A percentile compares a stretch with the other conserved stretches of the same genome.
Evolutionary conservation across 352 stramenopile species (phyloP).

Genomic region (Phytophthora sojae): DNA sequence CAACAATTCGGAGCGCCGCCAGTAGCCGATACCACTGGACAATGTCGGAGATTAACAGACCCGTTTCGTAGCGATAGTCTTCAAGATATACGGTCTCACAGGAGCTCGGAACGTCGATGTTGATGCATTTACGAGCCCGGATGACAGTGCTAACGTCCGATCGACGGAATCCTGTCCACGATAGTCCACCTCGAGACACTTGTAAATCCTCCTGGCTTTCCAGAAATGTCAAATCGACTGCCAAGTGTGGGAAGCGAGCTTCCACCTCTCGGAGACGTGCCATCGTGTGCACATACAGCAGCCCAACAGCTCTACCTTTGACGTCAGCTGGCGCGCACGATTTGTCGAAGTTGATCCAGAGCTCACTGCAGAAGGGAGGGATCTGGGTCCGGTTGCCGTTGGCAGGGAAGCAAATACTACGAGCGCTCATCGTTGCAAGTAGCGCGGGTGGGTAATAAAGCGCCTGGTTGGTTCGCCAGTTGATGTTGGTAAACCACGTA

Average conservation of each 20-base stretch:
- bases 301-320: constrained; percentile 1
- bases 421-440: neutral
- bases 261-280: neutral
- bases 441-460: constrained; percentile 31
- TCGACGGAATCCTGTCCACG: constrained; percentile 7
- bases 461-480: constrained; percentile 36
- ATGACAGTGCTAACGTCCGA: constrained; percentile 28
- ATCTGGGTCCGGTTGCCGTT: neutral
- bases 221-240: constrained; percentile 22
- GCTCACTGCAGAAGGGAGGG: constrained; percentile 21
- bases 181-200: constrained; percentile 9
- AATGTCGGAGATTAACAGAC: constrained; percentile 19
- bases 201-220: constrained; percentile 27
- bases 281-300: constrained; percentile 17
- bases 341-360: constrained; percentile 23
- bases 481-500: constrained; percentile 27
- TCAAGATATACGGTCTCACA: constrained; percentile 45
- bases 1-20: constrained; percentile 26
- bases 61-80: constrained; percentile 48
- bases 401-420: constrained; percentile 23
- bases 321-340: constrained; percentile 11
- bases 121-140: constrained; percentile 12
- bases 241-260: constrained; percentile 8
- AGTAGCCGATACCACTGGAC: constrained; percentile 37
- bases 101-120: neutral